Conservation (phyloP, 148 eudicot species). For the Camellia japonica region DNA sequence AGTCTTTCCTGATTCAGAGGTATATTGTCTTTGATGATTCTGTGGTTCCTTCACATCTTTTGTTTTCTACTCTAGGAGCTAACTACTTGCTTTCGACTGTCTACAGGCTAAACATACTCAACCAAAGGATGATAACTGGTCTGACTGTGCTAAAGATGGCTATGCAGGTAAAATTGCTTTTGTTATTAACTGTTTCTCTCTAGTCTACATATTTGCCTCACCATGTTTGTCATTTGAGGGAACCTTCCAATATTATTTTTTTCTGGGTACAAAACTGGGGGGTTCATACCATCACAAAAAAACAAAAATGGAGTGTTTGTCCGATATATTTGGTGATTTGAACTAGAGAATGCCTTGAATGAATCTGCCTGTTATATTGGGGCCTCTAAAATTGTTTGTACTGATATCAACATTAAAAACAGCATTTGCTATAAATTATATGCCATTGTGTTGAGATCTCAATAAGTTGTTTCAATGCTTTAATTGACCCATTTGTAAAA, state of each 20-base stretch:
- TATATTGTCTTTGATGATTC: constrained; percentile 7
- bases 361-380: background rate
- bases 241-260: background rate
- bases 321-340: background rate
- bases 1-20: constrained; percentile 74
- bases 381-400: background rate
- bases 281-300: background rate
- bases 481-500: background rate
- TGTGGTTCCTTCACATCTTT: background rate
- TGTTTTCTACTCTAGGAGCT: background rate
- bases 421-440: too few relatives aligned
- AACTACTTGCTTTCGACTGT: constrained; percentile 15
- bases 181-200: background rate
- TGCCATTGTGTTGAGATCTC: background rate
- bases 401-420: too few relatives aligned
- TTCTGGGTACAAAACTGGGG: background rate
- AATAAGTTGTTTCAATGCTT: background rate
- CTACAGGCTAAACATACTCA: constrained; percentile 45
- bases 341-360: background rate
- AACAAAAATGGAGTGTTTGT: background rate
- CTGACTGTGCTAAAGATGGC: constrained; percentile 80
- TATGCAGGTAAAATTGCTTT: constrained; percentile 55
- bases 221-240: background rate
- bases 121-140: constrained; percentile 64
- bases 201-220: background rate